phyloP scores from a whole-genome alignment of 2,329 filamentous ascomycete genomes.

The Aureobasidium sp. region DNA sequence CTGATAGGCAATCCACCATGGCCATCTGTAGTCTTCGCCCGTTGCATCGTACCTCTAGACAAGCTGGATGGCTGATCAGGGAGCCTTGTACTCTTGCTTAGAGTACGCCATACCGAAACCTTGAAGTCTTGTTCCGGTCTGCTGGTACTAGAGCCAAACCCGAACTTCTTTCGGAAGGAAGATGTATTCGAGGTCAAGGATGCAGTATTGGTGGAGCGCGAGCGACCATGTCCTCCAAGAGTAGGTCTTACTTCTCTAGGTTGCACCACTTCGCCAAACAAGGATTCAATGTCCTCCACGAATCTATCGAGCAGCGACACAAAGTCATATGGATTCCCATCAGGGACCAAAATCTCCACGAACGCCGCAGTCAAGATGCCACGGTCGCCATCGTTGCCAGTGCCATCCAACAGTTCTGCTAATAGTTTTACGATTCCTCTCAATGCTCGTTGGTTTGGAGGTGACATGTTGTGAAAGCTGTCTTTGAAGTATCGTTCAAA shows the following conservation, averaged over 20 bases:
- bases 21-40: conserved; percentile 73
- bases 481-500: conserved; percentile 56
- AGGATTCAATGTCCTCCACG: conserved; percentile 78
- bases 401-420: conserved; percentile 80
- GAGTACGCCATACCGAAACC: conserved; percentile 75
- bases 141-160: conserved; percentile 73
- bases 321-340: conserved; percentile 71
- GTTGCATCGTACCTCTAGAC: conserved; percentile 58
- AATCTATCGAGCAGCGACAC: conserved; percentile 84
- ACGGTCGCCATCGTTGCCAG: conserved; percentile 82
- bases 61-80: conserved; percentile 57
- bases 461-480: conserved; percentile 46
- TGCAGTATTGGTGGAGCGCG: conserved; percentile 57
- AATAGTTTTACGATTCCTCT: conserved; percentile 77
- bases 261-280: conserved; percentile 63
- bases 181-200: conserved; percentile 82
- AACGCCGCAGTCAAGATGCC: conserved; percentile 84
- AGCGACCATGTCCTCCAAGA: conserved; percentile 38
- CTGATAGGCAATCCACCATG: conserved; percentile 46
- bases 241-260: conserved; percentile 12
- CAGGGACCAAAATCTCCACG: conserved; percentile 73
- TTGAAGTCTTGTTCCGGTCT: conserved; percentile 62
- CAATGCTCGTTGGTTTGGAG: conserved; percentile 66
- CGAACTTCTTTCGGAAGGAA: conserved; percentile 76
- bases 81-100: conserved; percentile 69